phyloP scores from a whole-genome alignment of 1,284 basidiomycete genomes.

The Puccinia novopanici region DNA sequence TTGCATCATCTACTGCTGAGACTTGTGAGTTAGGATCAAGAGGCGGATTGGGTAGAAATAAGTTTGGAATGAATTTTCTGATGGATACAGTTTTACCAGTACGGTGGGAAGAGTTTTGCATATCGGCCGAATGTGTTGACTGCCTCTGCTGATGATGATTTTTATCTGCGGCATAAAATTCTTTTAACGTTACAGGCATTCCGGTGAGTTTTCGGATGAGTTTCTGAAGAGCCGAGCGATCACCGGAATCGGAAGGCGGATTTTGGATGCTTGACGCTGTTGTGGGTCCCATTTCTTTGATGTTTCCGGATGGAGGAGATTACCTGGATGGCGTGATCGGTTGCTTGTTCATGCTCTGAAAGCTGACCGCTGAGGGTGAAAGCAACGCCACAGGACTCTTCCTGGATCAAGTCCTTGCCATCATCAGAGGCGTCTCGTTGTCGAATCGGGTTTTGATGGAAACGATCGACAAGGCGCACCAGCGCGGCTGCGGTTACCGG shows the following conservation, averaged over 20 bases:
- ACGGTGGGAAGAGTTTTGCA: neutral
- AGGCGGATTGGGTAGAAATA: neutral
- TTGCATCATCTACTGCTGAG: neutral
- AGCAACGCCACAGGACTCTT: too few relatives aligned
- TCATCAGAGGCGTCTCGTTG: too few relatives aligned
- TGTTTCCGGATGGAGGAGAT: too few relatives aligned
- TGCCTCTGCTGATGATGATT: neutral
- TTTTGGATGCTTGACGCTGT: neutral
- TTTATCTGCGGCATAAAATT: neutral
- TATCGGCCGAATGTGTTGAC: neutral
- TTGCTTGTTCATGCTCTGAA: too few relatives aligned
- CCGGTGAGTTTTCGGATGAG: neutral
- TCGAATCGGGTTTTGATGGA: too few relatives aligned
- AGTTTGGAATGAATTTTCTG: neutral
- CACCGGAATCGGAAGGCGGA: neutral
- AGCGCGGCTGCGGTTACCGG: too few relatives aligned
- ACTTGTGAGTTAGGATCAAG: neutral
- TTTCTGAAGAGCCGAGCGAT: neutral
- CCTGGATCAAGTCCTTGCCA: too few relatives aligned
- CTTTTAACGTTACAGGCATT: neutral
- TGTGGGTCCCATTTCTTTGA: neutral
- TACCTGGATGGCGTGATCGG: too few relatives aligned
- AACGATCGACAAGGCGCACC: too few relatives aligned
- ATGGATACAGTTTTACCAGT: neutral
- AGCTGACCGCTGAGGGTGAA: too few relatives aligned